A percentile compares a stretch with the other conserved stretches of the same genome.
Evolutionary conservation across 148 eudicot species (phyloP).

Genomic region (Pharnaceum exiguum): DNA sequence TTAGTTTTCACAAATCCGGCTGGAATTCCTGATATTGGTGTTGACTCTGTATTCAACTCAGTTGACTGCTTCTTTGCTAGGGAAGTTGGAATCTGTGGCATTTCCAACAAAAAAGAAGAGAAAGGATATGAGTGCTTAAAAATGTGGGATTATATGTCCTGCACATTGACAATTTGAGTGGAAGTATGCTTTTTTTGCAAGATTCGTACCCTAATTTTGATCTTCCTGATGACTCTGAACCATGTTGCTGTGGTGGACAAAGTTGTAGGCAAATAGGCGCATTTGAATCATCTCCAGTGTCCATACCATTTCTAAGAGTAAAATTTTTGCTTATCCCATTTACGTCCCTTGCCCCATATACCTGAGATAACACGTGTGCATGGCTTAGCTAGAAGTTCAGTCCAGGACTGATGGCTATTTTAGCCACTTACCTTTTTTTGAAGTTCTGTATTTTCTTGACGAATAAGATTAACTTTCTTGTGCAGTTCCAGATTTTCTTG

Average conservation of each 20-base stretch:
- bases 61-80: conserved; percentile 10
- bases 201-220: conserved; percentile 26
- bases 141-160: background rate
- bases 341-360: conserved; percentile 34
- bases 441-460: conserved; percentile 43
- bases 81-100: conserved; percentile 24
- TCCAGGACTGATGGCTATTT: background rate
- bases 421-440: conserved; percentile 46
- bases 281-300: conserved; percentile 36
- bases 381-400: background rate
- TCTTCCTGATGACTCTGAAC: conserved; percentile 27
- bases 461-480: conserved; percentile 55
- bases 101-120: background rate
- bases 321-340: conserved; percentile 23
- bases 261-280: conserved; percentile 58
- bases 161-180: background rate
- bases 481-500: conserved; percentile 65
- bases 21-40: background rate
- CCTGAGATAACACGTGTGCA: conserved; percentile 27
- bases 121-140: background rate
- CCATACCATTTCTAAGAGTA: conserved; percentile 12
- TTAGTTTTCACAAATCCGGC: conserved; percentile 3
- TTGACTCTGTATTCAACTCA: conserved; percentile 7
- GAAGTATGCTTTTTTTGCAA: background rate
- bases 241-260: conserved; percentile 56